Evolutionary conservation across 768 basidiomycete species (phyloP).

Genomic region (Phanerochaete sordida): DNA sequence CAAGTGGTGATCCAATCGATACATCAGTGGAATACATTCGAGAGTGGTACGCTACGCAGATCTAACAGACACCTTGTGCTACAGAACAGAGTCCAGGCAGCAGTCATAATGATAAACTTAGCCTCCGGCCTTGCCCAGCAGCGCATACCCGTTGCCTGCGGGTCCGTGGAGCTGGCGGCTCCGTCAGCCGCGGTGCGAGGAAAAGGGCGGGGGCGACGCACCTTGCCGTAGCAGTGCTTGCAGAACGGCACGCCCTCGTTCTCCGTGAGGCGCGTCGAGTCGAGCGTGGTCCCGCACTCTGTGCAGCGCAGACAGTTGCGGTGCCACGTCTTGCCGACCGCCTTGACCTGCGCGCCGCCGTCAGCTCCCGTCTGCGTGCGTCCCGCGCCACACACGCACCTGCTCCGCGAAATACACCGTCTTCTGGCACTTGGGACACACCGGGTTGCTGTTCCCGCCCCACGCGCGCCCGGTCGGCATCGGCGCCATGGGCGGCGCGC

Average conservation of each 20-base stretch:
- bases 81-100: neutral
- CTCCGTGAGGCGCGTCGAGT: conserved; percentile 70
- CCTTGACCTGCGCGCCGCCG: conserved; percentile 54
- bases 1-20: neutral
- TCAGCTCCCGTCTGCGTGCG: neutral
- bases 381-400: conserved; percentile 32
- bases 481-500: conserved; percentile 18
- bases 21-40: neutral
- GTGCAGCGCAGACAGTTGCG: conserved; percentile 75
- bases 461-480: conserved; percentile 23
- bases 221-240: conserved; percentile 72
- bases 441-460: conserved; percentile 51
- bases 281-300: conserved; percentile 65
- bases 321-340: conserved; percentile 77
- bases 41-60: neutral
- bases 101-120: conserved; percentile 10
- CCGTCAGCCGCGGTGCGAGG: neutral
- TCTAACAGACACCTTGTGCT: neutral
- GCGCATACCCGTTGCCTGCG: conserved; percentile 71
- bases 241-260: conserved; percentile 74
- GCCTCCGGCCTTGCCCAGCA: conserved; percentile 51
- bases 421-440: conserved; percentile 67
- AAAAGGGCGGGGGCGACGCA: conserved; percentile 4
- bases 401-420: conserved; percentile 87
- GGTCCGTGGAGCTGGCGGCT: conserved; percentile 62